Conservation (phyloP, 352 stramenopile species). For the Phytophthora colocasiae region DNA sequence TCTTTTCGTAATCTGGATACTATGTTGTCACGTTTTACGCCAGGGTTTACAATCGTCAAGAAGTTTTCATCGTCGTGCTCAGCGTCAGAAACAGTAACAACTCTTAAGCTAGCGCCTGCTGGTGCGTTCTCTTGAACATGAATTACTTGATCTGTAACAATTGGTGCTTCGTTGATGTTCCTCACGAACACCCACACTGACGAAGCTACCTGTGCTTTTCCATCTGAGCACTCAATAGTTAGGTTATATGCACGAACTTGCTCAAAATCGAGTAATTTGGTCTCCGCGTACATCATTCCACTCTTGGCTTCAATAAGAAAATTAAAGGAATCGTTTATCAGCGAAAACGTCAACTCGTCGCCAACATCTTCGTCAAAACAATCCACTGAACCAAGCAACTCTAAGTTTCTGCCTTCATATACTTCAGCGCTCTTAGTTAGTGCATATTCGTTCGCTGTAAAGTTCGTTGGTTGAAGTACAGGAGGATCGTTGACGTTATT, state of each 20-base stretch:
- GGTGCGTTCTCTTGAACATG: conserved; percentile 46
- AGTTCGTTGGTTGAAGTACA: conserved; percentile 21
- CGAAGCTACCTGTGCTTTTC: conserved; percentile 15
- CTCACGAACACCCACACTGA: conserved; percentile 36
- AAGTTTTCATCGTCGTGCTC: conserved; percentile 31
- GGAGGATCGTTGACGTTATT: conserved; percentile 33
- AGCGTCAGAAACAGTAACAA: conserved; percentile 18
- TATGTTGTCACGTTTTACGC: neutral
- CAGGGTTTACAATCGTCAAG: conserved; percentile 14
- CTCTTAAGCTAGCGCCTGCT: conserved; percentile 14
- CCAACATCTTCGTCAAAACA: conserved; percentile 60
- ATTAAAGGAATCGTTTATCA: conserved; percentile 24
- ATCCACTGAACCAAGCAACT: conserved; percentile 45
- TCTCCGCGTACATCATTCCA: conserved; percentile 52
- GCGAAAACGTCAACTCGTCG: conserved; percentile 39
- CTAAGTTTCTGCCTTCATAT: conserved; percentile 19
- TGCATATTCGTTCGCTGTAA: conserved; percentile 31
- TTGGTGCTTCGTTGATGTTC: conserved; percentile 63
- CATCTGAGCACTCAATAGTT: conserved; percentile 47
- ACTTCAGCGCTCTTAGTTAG: neutral
- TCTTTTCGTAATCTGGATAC: conserved; percentile 18
- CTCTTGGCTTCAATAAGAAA: conserved; percentile 53
- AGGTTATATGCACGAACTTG: conserved; percentile 37
- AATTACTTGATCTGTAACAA: conserved; percentile 33
- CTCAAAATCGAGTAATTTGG: conserved; percentile 57